Percentiles rank a stretch among this genome's conserved stretches.
Conservation (phyloP, 2,329 filamentous ascomycete genomes). For the Fusarium cicatricum region DNA sequence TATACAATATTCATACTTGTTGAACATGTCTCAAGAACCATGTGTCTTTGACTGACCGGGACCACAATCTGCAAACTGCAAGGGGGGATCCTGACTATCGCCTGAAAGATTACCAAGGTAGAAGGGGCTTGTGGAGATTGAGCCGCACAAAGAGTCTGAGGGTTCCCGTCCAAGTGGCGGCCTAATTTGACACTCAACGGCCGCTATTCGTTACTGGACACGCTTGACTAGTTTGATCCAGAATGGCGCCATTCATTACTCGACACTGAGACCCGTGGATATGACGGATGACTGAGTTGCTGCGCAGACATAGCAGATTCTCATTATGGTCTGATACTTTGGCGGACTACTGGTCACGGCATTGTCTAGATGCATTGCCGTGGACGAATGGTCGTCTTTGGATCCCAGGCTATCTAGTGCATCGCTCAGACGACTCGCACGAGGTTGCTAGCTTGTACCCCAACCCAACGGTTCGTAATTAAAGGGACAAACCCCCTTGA, state of each 20-base stretch:
- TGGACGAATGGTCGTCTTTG: slow-evolving; percentile 18
- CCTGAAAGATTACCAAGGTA: no score
- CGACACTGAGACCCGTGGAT: not conserved
- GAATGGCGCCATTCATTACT: slow-evolving; percentile 11
- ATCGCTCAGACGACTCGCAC: slow-evolving; percentile 3
- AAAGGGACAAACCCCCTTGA: slow-evolving; percentile 5
- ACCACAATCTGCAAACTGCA: not conserved
- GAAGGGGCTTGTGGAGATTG: not conserved
- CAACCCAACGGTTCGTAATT: not conserved
- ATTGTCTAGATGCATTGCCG: slow-evolving; percentile 4
- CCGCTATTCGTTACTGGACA: slow-evolving; percentile 20
- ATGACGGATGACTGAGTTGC: not conserved
- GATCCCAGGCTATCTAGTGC: slow-evolving; percentile 19
- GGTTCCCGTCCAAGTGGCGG: slow-evolving; percentile 5
- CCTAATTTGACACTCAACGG: slow-evolving; percentile 20
- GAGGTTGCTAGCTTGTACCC: slow-evolving; percentile 2
- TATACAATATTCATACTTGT: slow-evolving; percentile 36
- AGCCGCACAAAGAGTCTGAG: not conserved
- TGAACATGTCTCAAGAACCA: slow-evolving; percentile 19
- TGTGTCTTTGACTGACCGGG: not conserved
- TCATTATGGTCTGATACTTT: not conserved
- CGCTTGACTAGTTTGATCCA: slow-evolving; percentile 6
- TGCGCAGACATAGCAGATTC: not conserved
- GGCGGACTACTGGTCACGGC: not conserved
- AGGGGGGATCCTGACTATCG: not conserved